These are phyloP conservation scores for Fallopia convolvulus DNA, from an alignment of 148 eudicot genomes.

Conservation along the genomic window DNA sequence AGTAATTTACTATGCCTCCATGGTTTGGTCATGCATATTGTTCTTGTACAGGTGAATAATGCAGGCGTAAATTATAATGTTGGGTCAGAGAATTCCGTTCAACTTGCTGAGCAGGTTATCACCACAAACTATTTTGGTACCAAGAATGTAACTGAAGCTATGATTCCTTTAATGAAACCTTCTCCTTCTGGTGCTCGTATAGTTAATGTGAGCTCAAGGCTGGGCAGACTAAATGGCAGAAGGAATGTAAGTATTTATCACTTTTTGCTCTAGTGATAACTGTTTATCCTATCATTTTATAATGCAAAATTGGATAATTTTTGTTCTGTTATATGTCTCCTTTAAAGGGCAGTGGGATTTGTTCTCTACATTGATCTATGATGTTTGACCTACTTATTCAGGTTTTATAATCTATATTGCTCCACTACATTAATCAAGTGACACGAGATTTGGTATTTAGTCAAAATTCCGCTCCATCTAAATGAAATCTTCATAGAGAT, in stretches of 20 bases:
- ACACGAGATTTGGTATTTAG: not conserved
- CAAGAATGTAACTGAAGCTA: slow-evolving; percentile 63
- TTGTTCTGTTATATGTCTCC: not conserved
- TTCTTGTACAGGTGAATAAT: slow-evolving; percentile 65
- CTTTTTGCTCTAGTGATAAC: not conserved
- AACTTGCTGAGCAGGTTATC: slow-evolving; percentile 71
- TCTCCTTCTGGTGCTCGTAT: slow-evolving; percentile 78
- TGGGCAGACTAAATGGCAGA: slow-evolving; percentile 81
- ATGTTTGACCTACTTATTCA: not conserved
- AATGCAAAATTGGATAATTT: not conserved
- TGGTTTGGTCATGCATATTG: not conserved
- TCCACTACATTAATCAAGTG: not conserved
- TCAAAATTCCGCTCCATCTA: not conserved
- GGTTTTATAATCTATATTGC: not conserved
- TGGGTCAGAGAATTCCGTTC: slow-evolving; percentile 68
- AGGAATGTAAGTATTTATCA: slow-evolving; percentile 49
- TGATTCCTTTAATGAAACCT: slow-evolving; percentile 85
- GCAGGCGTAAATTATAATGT: slow-evolving; percentile 77
- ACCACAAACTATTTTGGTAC: slow-evolving; percentile 76
- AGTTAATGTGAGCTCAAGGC: slow-evolving; percentile 77
- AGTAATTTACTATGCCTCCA: not conserved
- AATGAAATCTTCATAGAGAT: not conserved
- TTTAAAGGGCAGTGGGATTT: not conserved
- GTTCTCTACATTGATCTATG: not conserved
- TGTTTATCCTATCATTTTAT: not conserved